These are phyloP conservation scores for Oryza officinalis DNA, from an alignment of 176 grass and related monocot genomes.

Conservation along the genomic window DNA sequence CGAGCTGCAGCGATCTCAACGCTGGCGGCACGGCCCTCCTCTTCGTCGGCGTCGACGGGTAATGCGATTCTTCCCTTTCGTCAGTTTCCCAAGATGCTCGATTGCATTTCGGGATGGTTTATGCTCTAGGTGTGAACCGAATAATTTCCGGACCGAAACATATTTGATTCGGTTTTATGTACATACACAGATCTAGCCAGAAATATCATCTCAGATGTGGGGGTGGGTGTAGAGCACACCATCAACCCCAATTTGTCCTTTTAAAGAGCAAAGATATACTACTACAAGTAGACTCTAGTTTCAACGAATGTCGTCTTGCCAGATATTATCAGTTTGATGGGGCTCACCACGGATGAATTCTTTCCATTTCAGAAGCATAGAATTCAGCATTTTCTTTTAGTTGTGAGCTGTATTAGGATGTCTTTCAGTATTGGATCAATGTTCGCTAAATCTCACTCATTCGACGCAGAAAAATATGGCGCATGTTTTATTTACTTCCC, in stretches of 20 bases:
- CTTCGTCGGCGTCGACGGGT: background rate
- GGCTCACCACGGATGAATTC: background rate
- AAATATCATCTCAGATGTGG: background rate
- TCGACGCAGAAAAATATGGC: conserved; percentile 30
- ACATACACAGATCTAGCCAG: background rate
- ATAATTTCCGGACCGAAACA: background rate
- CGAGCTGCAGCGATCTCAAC: background rate
- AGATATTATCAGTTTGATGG: background rate
- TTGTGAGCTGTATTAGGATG: conserved; percentile 3
- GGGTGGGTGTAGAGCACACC: background rate
- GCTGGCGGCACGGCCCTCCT: background rate
- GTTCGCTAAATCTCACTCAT: conserved; percentile 14
- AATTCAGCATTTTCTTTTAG: background rate
- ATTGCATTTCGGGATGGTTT: background rate
- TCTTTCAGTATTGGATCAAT: background rate
- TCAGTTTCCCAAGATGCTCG: background rate
- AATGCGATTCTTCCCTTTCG: background rate
- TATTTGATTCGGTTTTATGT: background rate
- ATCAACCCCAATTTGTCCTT: background rate
- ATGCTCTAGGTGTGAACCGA: background rate
- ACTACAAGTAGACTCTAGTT: background rate
- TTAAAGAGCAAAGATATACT: background rate
- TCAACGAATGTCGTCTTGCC: background rate
- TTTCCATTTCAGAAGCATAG: background rate
- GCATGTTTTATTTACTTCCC: conserved; percentile 20